These are phyloP conservation scores for Funneliformis geosporum DNA, from an alignment of 192 early-diverging fungal genomes.

Conservation along the genomic window DNA sequence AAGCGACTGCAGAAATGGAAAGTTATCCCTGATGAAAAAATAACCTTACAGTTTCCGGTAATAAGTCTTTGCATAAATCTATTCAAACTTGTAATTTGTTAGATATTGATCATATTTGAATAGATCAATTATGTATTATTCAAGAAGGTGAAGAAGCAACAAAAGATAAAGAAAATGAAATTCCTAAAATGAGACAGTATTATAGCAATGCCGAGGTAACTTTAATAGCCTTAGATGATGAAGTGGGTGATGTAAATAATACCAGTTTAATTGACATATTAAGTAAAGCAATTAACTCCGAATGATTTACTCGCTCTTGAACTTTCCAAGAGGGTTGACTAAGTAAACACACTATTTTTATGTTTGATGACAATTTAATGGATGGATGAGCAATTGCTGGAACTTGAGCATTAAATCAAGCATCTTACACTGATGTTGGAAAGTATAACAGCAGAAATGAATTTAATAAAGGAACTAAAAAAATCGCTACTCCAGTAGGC, in stretches of 20 bases:
- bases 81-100: too few relatives aligned
- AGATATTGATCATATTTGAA: constrained; percentile 13
- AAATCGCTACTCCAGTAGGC: constrained; percentile 23
- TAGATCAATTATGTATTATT: constrained; percentile 14
- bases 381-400: background rate
- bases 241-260: constrained; percentile 3
- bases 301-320: constrained; percentile 23
- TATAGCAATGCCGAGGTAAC: background rate
- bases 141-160: too few relatives aligned
- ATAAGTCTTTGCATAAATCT: too few relatives aligned
- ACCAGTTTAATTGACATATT: background rate
- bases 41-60: too few relatives aligned
- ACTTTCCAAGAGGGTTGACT: too few relatives aligned
- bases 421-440: background rate
- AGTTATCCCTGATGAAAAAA: too few relatives aligned
- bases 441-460: background rate
- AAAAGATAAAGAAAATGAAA: background rate
- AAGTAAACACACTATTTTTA: too few relatives aligned
- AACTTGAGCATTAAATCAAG: background rate
- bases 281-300: background rate
- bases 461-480: background rate
- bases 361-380: constrained; percentile 9
- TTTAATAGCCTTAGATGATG: background rate
- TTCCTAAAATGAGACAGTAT: constrained; percentile 24
- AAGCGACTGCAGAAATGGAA: too few relatives aligned